These are phyloP conservation scores for Alopecurus myosuroides DNA, from an alignment of 176 grass and related monocot species.

Conservation along the genomic window DNA sequence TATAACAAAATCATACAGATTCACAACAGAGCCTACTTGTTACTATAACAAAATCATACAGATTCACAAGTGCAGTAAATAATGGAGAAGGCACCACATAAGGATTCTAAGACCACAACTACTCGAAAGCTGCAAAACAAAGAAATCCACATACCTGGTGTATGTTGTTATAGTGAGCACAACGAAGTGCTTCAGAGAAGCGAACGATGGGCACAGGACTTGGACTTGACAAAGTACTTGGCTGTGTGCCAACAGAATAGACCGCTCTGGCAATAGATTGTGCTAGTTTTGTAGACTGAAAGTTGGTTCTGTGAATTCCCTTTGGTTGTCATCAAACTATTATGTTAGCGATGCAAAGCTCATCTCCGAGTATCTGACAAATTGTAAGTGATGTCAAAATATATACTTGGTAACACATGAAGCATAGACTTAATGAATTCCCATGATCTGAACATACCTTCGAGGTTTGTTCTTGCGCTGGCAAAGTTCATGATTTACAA, in stretches of 20 bases:
- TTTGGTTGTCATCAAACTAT: conserved; percentile 15
- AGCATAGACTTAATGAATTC: not conserved
- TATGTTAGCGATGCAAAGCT: conserved; percentile 56
- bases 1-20: not conserved
- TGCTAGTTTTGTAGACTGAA: conserved; percentile 7
- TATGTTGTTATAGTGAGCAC: not conserved
- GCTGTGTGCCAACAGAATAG: conserved; percentile 5
- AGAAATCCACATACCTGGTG: not conserved
- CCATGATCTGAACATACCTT: conserved; percentile 39
- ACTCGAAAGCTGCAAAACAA: not conserved
- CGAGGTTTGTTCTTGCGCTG: conserved; percentile 59
- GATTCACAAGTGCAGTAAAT: not conserved
- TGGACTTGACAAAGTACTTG: conserved; percentile 18
- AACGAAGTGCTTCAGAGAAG: not conserved
- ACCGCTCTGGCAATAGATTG: conserved; percentile 13
- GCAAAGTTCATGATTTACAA: conserved; percentile 36
- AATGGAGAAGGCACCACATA: not conserved
- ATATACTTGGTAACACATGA: not conserved
- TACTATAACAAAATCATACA: not conserved
- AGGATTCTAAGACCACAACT: not conserved
- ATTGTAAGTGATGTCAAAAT: conserved; percentile 21
- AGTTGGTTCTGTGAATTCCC: conserved; percentile 7
- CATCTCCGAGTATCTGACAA: conserved; percentile 84
- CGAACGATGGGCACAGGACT: not conserved
- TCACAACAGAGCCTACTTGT: not conserved